Percentiles rank a stretch among this genome's conserved stretches.
Conservation (phyloP, 352 stramenopile species). For the Phytophthora citrophthora region DNA sequence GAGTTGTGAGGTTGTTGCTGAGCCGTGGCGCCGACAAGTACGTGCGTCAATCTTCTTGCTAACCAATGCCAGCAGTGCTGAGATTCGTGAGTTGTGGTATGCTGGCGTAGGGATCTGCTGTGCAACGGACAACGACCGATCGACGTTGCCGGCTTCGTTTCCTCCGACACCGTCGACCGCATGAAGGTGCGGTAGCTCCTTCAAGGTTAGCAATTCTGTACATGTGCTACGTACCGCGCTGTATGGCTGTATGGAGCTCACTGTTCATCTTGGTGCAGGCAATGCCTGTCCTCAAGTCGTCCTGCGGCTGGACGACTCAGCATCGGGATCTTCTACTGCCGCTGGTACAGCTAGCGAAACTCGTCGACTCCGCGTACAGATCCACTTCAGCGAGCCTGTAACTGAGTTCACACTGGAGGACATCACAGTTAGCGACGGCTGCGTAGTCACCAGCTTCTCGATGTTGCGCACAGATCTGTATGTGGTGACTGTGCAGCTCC, state of each 20-base stretch:
- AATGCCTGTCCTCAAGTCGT: slow-evolving; percentile 33
- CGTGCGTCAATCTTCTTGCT: slow-evolving; percentile 5
- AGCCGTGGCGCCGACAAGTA: slow-evolving; percentile 69
- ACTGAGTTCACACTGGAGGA: slow-evolving; percentile 70
- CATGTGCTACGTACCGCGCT: too few species aligned
- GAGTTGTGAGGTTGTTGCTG: slow-evolving; percentile 59
- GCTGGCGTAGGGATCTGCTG: slow-evolving; percentile 48
- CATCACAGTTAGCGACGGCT: slow-evolving; percentile 37
- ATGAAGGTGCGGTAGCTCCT: slow-evolving; percentile 77
- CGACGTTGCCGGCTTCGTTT: slow-evolving; percentile 55
- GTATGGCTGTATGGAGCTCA: not conserved
- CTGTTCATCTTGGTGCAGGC: slow-evolving; percentile 1
- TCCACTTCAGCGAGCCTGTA: slow-evolving; percentile 79
- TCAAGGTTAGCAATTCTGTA: slow-evolving; percentile 37
- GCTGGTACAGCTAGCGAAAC: slow-evolving; percentile 10
- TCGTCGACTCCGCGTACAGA: slow-evolving; percentile 36
- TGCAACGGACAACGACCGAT: slow-evolving; percentile 52
- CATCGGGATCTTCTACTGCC: slow-evolving; percentile 5
- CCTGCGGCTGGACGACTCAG: slow-evolving; percentile 22
- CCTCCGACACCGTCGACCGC: slow-evolving; percentile 45
- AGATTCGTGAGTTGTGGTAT: not conserved
- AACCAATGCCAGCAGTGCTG: not conserved
- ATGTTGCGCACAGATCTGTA: slow-evolving; percentile 59
- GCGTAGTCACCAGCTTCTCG: slow-evolving; percentile 41
- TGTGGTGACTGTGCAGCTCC: slow-evolving; percentile 26